Evolutionary conservation across 495 filamentous ascomycete species (phyloP).

Genomic region (Xylaria grammica): DNA sequence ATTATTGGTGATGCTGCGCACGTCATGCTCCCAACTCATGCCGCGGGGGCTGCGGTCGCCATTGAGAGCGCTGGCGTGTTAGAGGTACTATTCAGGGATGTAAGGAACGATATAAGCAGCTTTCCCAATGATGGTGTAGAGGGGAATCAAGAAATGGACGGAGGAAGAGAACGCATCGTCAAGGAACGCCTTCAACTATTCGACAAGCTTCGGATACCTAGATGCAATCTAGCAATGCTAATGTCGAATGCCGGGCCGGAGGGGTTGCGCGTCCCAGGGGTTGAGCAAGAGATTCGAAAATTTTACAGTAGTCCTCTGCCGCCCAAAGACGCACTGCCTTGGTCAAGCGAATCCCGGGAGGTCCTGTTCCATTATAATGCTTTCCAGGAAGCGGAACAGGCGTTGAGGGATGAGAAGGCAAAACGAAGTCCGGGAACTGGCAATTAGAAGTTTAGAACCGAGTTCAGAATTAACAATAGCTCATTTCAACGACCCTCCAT

Average conservation of each 20-base stretch:
- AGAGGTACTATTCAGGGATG: constrained; percentile 30
- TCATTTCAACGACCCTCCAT: constrained; percentile 21
- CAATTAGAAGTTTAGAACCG: not conserved
- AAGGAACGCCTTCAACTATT: constrained; percentile 29
- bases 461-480: not conserved
- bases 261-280: constrained; percentile 26
- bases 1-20: constrained; percentile 41
- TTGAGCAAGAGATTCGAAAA: constrained; percentile 36
- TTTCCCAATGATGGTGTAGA: not conserved
- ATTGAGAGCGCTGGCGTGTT: constrained; percentile 36
- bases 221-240: constrained; percentile 42
- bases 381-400: constrained; percentile 26
- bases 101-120: not conserved
- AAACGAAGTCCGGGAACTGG: not conserved
- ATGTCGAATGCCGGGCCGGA: constrained; percentile 35
- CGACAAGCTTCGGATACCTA: constrained; percentile 34
- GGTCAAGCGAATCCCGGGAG: constrained; percentile 30
- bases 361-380: constrained; percentile 38
- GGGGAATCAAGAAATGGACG: not conserved
- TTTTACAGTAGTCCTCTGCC: constrained; percentile 38
- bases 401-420: not conserved
- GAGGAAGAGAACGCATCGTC: constrained; percentile 6
- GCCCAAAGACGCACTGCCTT: constrained; percentile 25
- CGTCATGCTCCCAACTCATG: constrained; percentile 39
- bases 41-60: constrained; percentile 32